Percentiles rank a stretch among this genome's conserved stretches.
phyloP scores from a whole-genome alignment of 352 stramenopile species.

The Phytophthora podocarpi region DNA sequence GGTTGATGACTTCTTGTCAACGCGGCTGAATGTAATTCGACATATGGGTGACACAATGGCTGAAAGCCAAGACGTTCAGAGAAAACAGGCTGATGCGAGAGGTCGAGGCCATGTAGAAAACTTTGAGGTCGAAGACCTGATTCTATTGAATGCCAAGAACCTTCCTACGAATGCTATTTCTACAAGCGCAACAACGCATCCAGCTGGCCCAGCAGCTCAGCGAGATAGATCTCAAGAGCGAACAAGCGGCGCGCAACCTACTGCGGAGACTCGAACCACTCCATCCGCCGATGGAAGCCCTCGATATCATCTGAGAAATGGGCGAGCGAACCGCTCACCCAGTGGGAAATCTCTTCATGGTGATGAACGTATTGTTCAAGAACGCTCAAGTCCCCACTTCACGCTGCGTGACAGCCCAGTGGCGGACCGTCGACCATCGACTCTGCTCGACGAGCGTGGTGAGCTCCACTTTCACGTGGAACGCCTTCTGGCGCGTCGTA shows the following conservation, averaged over 20 bases:
- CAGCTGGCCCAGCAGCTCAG: no score
- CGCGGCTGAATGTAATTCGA: slow-evolving; percentile 12
- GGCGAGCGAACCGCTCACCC: no score
- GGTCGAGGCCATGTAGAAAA: neutral
- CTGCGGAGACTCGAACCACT: no score
- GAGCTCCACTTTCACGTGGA: slow-evolving; percentile 1
- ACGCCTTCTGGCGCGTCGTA: neutral
- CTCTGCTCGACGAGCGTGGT: no score
- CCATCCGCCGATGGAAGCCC: no score
- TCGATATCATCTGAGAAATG: no score
- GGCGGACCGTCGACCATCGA: neutral
- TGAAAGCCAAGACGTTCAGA: slow-evolving; percentile 25
- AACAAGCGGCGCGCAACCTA: no score
- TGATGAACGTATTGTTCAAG: no score
- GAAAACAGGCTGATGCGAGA: slow-evolving; percentile 11
- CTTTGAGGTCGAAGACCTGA: slow-evolving; percentile 10
- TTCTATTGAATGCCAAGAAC: slow-evolving; percentile 22
- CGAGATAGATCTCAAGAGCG: no score
- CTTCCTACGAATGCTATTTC: slow-evolving; percentile 17
- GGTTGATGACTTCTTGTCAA: slow-evolving; percentile 9
- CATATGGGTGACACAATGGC: slow-evolving; percentile 21
- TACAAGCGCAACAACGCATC: neutral
- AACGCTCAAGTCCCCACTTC: no score
- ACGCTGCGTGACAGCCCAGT: neutral
- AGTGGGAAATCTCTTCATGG: no score